These are phyloP conservation scores for Boletus insuetus DNA, from an alignment of 768 basidiomycete genomes.

Conservation along the genomic window DNA sequence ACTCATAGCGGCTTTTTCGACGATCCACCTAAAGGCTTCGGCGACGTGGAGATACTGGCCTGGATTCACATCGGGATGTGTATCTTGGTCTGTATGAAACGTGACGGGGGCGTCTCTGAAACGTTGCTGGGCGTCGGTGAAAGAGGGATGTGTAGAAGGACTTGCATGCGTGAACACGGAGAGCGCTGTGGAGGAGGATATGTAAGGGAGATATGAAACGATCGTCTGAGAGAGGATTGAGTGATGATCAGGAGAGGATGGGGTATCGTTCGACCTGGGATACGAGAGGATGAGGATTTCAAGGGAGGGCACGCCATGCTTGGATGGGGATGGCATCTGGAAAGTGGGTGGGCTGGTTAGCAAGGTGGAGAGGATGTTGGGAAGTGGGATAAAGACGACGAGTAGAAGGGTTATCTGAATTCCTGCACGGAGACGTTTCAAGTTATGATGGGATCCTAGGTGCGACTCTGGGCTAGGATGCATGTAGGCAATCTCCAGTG, in stretches of 20 bases:
- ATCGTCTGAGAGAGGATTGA: conserved; percentile 37
- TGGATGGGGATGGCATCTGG: conserved; percentile 13
- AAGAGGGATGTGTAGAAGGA: conserved; percentile 28
- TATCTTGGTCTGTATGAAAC: conserved; percentile 31
- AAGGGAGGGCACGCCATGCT: conserved; percentile 30
- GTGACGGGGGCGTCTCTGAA: conserved; percentile 25
- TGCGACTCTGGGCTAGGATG: not conserved
- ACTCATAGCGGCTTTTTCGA: conserved; percentile 11
- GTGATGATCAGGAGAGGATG: conserved; percentile 13
- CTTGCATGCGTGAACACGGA: conserved; percentile 40
- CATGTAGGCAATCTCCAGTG: not conserved
- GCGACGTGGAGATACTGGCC: conserved; percentile 42
- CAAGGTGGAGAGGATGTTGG: not conserved
- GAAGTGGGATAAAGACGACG: conserved; percentile 12
- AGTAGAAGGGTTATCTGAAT: conserved; percentile 20
- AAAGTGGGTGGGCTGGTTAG: not conserved
- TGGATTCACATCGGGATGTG: conserved; percentile 18
- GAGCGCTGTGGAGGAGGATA: conserved; percentile 27
- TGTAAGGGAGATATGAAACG: conserved; percentile 36
- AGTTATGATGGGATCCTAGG: not conserved
- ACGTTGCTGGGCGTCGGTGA: conserved; percentile 23
- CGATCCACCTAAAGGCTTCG: conserved; percentile 40
- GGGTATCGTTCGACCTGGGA: conserved; percentile 36
- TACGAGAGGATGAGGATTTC: conserved; percentile 42
- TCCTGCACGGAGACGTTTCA: conserved; percentile 9